These are phyloP conservation scores for Pleurotus ostreatus DNA, from an alignment of 768 basidiomycete species.

Conservation along the genomic window DNA sequence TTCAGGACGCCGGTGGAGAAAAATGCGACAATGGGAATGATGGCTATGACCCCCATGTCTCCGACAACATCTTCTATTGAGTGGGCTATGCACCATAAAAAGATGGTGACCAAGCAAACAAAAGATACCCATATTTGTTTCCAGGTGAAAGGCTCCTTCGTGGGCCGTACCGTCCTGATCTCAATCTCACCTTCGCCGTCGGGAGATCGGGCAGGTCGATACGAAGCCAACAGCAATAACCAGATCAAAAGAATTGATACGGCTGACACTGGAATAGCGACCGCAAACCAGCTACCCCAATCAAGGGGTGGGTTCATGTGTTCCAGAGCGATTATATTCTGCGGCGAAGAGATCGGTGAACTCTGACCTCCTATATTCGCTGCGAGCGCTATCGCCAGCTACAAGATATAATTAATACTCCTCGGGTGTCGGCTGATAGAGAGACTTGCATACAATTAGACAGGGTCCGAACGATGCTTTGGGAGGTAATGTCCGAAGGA, in stretches of 20 bases:
- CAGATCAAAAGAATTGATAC: conserved; percentile 89
- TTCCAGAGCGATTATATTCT: conserved; percentile 91
- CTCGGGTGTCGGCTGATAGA: neutral
- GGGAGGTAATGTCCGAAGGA: conserved; percentile 85
- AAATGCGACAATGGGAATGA: conserved; percentile 89
- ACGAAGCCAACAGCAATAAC: conserved; percentile 81
- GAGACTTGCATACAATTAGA: conserved; percentile 68
- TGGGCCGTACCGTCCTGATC: conserved; percentile 82
- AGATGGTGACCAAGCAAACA: conserved; percentile 83
- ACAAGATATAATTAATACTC: neutral
- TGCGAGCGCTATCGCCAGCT: conserved; percentile 97
- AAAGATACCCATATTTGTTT: conserved; percentile 90
- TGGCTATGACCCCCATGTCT: conserved; percentile 97
- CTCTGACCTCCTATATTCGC: conserved; percentile 98
- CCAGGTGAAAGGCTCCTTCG: conserved; percentile 72
- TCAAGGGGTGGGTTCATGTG: conserved; percentile 82
- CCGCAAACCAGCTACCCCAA: conserved; percentile 93
- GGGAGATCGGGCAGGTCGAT: conserved; percentile 67
- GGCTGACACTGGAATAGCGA: conserved; percentile 86
- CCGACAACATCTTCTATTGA: conserved; percentile 72
- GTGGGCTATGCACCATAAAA: conserved; percentile 86
- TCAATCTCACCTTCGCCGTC: conserved; percentile 75
- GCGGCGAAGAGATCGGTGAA: conserved; percentile 96
- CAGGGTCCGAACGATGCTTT: conserved; percentile 86
- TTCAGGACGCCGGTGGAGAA: conserved; percentile 91